Percentiles rank a stretch among this genome's conserved stretches.
These are phyloP conservation scores for Phytopythium montanum DNA, from an alignment of 352 stramenopile species.

Conservation along the genomic window DNA sequence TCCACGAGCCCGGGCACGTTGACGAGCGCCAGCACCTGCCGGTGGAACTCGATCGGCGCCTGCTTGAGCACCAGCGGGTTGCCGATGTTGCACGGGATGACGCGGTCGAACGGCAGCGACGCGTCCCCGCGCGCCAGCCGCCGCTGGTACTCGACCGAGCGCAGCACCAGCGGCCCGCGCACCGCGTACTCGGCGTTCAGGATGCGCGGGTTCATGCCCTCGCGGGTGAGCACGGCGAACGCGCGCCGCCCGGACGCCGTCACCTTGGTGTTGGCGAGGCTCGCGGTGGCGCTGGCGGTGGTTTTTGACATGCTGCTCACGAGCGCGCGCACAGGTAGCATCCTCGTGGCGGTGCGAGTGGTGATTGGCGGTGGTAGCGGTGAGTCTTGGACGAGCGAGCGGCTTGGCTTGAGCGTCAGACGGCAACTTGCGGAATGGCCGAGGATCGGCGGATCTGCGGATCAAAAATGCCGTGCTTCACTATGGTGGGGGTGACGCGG, in stretches of 20 bases:
- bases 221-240: slow-evolving; percentile 47
- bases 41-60: slow-evolving; percentile 92
- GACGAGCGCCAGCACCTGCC: slow-evolving; percentile 90
- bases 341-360: not conserved
- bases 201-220: slow-evolving; percentile 77
- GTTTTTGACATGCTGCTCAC: not conserved
- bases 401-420: not conserved
- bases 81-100: slow-evolving; percentile 98
- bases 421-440: not conserved
- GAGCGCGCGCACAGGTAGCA: not conserved
- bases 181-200: slow-evolving; percentile 79
- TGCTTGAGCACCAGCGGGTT: slow-evolving; percentile 97
- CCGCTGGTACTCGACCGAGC: slow-evolving; percentile 63
- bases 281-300: not conserved
- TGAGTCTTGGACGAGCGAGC: not conserved
- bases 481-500: not conserved
- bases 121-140: slow-evolving; percentile 48
- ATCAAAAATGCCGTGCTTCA: too few relatives aligned
- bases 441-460: not conserved
- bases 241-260: slow-evolving; percentile 1
- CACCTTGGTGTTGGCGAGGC: not conserved
- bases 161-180: slow-evolving; percentile 73
- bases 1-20: slow-evolving; percentile 88
- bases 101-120: slow-evolving; percentile 86
- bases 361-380: not conserved